Percentiles rank a stretch among this genome's conserved stretches.
phyloP scores from a whole-genome alignment of 2,329 filamentous ascomycete genomes.

The Metarhizium anisopliae region DNA sequence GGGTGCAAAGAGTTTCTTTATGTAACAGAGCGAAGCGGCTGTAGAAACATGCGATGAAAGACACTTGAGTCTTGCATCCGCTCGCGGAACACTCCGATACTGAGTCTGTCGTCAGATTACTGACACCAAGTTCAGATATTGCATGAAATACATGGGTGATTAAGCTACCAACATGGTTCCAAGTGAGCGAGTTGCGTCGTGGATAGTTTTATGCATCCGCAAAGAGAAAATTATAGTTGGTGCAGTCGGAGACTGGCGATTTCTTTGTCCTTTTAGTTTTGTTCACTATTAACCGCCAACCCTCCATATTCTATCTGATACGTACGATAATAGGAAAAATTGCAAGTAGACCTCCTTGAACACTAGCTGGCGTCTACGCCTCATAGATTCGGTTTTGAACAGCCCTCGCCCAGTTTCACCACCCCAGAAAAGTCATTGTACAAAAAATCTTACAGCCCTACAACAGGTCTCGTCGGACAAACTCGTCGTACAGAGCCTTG shows the following conservation, averaged over 20 bases:
- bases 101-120: background rate
- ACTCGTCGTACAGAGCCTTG: slow-evolving; percentile 90
- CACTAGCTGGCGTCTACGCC: slow-evolving; percentile 15
- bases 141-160: background rate
- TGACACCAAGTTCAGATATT: background rate
- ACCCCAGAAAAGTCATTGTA: slow-evolving; percentile 1
- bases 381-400: slow-evolving; percentile 8
- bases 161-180: too few species aligned
- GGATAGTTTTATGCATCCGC: background rate
- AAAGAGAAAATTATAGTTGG: background rate
- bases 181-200: background rate
- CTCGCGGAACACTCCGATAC: background rate
- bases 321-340: slow-evolving; percentile 20
- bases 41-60: background rate
- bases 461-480: slow-evolving; percentile 91
- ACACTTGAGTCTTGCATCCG: background rate
- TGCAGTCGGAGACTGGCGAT: background rate
- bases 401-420: background rate
- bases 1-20: background rate
- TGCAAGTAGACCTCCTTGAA: slow-evolving; percentile 13
- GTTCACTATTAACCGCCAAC: slow-evolving; percentile 2
- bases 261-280: background rate
- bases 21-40: background rate
- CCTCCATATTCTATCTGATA: slow-evolving; percentile 22
- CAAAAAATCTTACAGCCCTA: slow-evolving; percentile 36